Conservation (phyloP, 352 stramenopile species). For the Phytophthora meadii region DNA sequence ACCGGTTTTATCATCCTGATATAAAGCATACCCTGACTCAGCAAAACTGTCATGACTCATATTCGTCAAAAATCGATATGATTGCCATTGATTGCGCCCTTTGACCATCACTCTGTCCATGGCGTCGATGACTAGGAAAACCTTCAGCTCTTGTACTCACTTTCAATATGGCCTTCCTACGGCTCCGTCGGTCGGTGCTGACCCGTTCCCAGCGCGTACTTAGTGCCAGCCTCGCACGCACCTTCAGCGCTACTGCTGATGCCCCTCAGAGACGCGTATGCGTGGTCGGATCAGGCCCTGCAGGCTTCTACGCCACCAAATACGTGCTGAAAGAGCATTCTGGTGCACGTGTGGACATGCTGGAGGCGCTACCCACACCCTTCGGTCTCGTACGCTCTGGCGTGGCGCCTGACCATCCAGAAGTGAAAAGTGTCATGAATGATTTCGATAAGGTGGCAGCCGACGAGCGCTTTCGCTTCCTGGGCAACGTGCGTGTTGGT, state of each 20-base stretch:
- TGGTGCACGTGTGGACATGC: conserved; percentile 85
- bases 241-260: conserved; percentile 21
- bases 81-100: conserved; percentile 2
- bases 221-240: conserved; percentile 4
- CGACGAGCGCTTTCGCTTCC: conserved; percentile 85
- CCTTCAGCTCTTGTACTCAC: neutral
- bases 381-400: conserved; percentile 97
- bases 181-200: conserved; percentile 11
- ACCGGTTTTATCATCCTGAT: conserved; percentile 1
- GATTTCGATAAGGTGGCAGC: conserved; percentile 95
- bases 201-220: neutral
- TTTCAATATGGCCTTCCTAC: conserved; percentile 7
- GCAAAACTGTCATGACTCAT: neutral
- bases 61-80: neutral
- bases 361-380: conserved; percentile 95
- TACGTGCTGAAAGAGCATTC: conserved; percentile 92
- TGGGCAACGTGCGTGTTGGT: conserved; percentile 91
- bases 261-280: conserved; percentile 70
- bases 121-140: neutral
- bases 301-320: conserved; percentile 95
- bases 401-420: conserved; percentile 97
- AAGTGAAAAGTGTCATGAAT: conserved; percentile 98
- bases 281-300: conserved; percentile 91
- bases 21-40: conserved; percentile 1
- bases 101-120: neutral